These are phyloP conservation scores for Halocafeteria seosinensis DNA, from an alignment of 108 stramenopile species.

Conservation along the genomic window DNA sequence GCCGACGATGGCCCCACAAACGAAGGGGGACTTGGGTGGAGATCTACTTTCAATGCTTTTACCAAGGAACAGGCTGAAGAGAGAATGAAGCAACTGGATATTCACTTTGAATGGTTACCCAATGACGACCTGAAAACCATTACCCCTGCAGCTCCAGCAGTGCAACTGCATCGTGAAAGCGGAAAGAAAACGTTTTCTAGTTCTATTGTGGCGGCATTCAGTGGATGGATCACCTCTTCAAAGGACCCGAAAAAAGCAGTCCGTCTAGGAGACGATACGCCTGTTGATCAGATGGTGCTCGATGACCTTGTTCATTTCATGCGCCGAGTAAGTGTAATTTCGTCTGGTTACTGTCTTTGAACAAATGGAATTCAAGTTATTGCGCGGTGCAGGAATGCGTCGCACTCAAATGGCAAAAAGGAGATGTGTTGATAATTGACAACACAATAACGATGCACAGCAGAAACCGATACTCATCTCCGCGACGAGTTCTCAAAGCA, in stretches of 20 bases:
- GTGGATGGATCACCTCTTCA: conserved; percentile 53
- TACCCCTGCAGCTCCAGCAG: conserved; percentile 46
- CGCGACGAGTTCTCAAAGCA: conserved; percentile 28
- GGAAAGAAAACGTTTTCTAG: conserved; percentile 22
- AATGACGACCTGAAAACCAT: conserved; percentile 45
- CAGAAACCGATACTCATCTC: conserved; percentile 43
- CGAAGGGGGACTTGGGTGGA: conserved; percentile 57
- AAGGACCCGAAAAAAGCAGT: conserved; percentile 53
- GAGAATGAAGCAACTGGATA: conserved; percentile 40
- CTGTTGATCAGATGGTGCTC: conserved; percentile 37
- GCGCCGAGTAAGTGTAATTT: too few relatives aligned
- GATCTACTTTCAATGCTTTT: conserved; percentile 43
- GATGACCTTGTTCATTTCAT: conserved; percentile 40
- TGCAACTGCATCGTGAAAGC: conserved; percentile 13
- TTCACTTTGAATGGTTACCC: conserved; percentile 46
- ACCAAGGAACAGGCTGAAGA: conserved; percentile 32
- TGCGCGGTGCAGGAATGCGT: conserved; percentile 49
- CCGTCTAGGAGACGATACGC: conserved; percentile 46
- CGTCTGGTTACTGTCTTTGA: too few relatives aligned
- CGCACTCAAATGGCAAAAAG: conserved; percentile 47
- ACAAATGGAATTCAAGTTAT: too few relatives aligned
- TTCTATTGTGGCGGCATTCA: conserved; percentile 50
- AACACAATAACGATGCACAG: conserved; percentile 61
- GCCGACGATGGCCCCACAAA: conserved; percentile 47
- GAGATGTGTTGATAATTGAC: conserved; percentile 54